A percentile compares a stretch with the other conserved stretches of the same genome.
phyloP scores from a whole-genome alignment of 352 stramenopile genomes.

The Hyaloperonospora brassicae region DNA sequence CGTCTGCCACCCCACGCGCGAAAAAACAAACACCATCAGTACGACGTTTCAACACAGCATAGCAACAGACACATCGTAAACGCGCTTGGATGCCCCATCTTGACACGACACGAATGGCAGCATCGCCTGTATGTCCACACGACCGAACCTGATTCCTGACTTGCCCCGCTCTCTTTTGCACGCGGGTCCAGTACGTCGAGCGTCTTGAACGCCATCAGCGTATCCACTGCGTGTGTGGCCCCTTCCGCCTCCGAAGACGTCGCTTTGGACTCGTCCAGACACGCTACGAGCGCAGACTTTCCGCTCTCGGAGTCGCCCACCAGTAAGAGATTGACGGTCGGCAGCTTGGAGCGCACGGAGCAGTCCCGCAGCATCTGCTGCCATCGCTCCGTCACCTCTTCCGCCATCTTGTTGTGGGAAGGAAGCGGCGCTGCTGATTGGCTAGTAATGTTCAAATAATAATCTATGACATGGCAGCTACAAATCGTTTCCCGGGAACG shows the following conservation, averaged over 20 bases:
- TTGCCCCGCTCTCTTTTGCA: slow-evolving; percentile 39
- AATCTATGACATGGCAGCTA: too few relatives aligned
- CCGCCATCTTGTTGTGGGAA: background rate
- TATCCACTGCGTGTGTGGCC: slow-evolving; percentile 30
- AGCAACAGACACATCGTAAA: slow-evolving; percentile 1
- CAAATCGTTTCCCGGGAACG: too few relatives aligned
- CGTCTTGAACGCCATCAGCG: slow-evolving; percentile 52
- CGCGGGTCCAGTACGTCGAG: slow-evolving; percentile 62
- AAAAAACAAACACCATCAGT: too few relatives aligned
- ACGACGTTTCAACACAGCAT: background rate
- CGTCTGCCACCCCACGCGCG: slow-evolving; percentile 44
- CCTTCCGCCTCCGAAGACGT: slow-evolving; percentile 8
- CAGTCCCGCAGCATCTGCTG: slow-evolving; percentile 79
- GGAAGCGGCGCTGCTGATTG: slow-evolving; percentile 8
- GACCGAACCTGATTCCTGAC: slow-evolving; percentile 30
- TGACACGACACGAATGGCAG: too few relatives aligned
- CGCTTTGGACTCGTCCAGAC: slow-evolving; percentile 41
- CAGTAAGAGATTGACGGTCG: slow-evolving; percentile 54
- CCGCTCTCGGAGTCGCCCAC: slow-evolving; percentile 67
- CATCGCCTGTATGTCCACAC: background rate
- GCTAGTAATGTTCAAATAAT: background rate
- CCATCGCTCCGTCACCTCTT: slow-evolving; percentile 53
- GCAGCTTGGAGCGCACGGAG: slow-evolving; percentile 69
- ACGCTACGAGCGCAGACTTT: slow-evolving; percentile 58
- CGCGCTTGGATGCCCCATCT: too few relatives aligned